Evolutionary conservation across 352 stramenopile genomes (phyloP), one percentile per base, ranked within the genome.

Genomic region (Lagenidium giganteum): DNA sequence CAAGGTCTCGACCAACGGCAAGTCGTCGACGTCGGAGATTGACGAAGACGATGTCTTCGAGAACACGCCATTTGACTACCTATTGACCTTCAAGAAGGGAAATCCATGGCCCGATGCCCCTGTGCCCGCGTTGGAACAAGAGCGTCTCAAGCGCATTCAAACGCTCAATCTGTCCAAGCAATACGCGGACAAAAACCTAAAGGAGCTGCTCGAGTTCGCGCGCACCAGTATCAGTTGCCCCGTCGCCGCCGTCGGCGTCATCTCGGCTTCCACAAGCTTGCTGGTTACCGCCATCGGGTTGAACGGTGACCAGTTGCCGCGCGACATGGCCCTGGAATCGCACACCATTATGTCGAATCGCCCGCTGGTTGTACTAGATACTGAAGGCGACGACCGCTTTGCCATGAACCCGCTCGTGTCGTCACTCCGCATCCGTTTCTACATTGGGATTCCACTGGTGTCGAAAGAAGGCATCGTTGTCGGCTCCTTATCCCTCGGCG

Each of bases 231-330:
- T 79, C 13, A 68, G 63, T 37, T 88, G 76, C 35, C 65, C 69
- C n/a, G 74, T 86, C 8, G 76, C 67, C 13, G 73, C 67, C 12
- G 46, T 88, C 14, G 74, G 65, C 2, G 67, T 88, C 41, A 64
- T 88, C 39, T 77, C 68, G 6, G 68, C 63, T 27, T 66, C 61
- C 12, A 83, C 74, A 29, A 81, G 73, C 50, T 64, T 85, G 32
- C 74, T 88, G n/a, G 68, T 87, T 28, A 82, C 76, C n/a, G 75
- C 73, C 14, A 64, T 81, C 18, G 73, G 76, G 5, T 66, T 88
- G n/a, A 63, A 70, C 0, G 76, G 69, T 26, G 73, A 88, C 41
- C 76, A 85, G 44, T 46, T 88, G 28, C 73, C 76, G 42, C 73
- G 76, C n/a, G 74, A 85, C 42, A 53, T 88, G 36, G 67, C 73